Evolutionary conservation across 371 early-diverging fungal genomes (phyloP).

Genomic region (Rhizopus arrhizus): DNA sequence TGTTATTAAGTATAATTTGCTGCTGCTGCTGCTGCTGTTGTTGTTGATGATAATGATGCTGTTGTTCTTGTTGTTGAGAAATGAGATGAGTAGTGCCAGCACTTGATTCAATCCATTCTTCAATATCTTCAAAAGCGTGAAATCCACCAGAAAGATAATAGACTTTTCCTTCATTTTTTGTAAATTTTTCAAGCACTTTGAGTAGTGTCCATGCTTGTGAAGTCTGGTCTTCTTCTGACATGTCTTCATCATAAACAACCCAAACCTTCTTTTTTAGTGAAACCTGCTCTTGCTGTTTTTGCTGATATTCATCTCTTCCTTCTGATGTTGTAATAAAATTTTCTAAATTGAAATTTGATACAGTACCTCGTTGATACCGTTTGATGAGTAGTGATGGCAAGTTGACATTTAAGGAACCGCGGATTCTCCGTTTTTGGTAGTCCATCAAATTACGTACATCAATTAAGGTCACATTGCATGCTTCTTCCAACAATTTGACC

Average conservation of each 20-base stretch:
- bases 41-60: too few relatives aligned
- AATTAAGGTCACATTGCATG: conserved; percentile 33
- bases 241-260: conserved; percentile 63
- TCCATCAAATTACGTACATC: conserved; percentile 52
- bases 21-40: background rate
- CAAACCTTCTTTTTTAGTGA: conserved; percentile 28
- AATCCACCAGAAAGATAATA: conserved; percentile 45
- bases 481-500: conserved; percentile 16
- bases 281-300: conserved; percentile 17
- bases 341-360: conserved; percentile 61
- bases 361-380: conserved; percentile 61
- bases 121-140: conserved; percentile 28
- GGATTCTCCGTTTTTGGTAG: conserved; percentile 43
- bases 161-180: conserved; percentile 27
- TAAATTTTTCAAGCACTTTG: conserved; percentile 54
- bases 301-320: conserved; percentile 51
- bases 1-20: conserved; percentile 8
- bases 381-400: conserved; percentile 64
- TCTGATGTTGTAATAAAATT: conserved; percentile 67
- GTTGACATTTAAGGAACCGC: conserved; percentile 61
- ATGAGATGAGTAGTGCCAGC: background rate
- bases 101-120: conserved; percentile 13
- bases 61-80: too few relatives aligned
- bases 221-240: conserved; percentile 49
- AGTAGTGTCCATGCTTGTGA: conserved; percentile 66